phyloP scores from a whole-genome alignment of 2,329 filamentous ascomycete genomes.

The Dactylonectria estremocensis region DNA sequence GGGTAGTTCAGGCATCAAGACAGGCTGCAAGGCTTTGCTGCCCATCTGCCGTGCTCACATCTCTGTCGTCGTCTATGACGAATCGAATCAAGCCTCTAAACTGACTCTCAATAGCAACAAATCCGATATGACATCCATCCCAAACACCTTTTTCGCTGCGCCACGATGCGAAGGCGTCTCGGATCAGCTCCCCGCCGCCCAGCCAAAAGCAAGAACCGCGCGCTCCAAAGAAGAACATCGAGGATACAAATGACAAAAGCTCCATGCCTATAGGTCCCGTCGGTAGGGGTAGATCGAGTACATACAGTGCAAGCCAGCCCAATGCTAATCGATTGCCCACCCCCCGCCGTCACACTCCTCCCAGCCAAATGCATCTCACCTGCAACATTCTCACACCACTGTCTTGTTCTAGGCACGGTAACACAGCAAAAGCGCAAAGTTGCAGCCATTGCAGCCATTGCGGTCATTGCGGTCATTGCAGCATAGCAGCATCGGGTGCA shows the following conservation, averaged over 20 bases:
- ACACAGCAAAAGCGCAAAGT: background rate
- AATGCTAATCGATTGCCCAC: background rate
- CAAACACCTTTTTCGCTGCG: background rate
- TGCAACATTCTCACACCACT: background rate
- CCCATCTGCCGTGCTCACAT: constrained; percentile 27
- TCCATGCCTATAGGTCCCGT: background rate
- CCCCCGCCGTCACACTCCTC: background rate
- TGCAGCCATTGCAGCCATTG: background rate
- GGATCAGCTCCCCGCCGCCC: background rate
- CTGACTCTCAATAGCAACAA: background rate
- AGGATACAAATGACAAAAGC: background rate
- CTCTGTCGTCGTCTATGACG: background rate
- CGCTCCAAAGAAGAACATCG: background rate
- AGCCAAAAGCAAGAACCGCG: background rate
- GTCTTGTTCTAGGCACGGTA: background rate
- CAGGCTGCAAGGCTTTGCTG: constrained; percentile 31
- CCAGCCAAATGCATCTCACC: background rate
- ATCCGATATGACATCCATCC: background rate
- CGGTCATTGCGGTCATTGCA: too few relatives aligned
- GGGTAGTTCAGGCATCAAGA: constrained; percentile 45
- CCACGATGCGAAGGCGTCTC: background rate
- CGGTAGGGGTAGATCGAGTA: too few relatives aligned
- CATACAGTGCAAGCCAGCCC: background rate
- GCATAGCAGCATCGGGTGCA: too few relatives aligned
- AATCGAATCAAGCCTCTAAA: too few relatives aligned